Evolutionary conservation across 2,329 filamentous ascomycete genomes (phyloP).

Genomic region (Colletotrichum sp.): DNA sequence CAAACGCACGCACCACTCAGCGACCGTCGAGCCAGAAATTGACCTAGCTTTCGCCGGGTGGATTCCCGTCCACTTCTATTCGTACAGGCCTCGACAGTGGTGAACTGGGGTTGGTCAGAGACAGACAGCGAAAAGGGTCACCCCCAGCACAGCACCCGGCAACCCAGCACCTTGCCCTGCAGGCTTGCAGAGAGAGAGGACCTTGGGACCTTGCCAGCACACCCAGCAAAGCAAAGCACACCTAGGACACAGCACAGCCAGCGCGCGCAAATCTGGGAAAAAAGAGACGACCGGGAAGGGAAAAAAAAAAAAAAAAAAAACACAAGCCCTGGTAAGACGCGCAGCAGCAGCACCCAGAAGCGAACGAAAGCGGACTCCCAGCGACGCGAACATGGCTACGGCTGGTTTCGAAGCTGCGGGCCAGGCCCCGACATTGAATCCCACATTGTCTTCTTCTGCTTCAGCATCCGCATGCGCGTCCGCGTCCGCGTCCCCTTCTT

Average conservation of each 20-base stretch:
- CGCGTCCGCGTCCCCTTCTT: constrained; percentile 15
- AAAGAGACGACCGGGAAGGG: neutral
- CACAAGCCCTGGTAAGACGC: constrained; percentile 6
- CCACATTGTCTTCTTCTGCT: constrained; percentile 18
- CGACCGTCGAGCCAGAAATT: neutral
- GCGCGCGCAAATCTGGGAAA: neutral
- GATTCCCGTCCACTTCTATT: neutral
- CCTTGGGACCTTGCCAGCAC: neutral
- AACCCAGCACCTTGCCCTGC: neutral
- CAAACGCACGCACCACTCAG: constrained; percentile 14
- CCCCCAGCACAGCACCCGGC: neutral
- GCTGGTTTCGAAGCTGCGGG: constrained; percentile 22
- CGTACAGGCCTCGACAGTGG: neutral
- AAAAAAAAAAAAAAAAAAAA: neutral
- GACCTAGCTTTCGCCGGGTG: neutral
- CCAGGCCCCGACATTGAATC: constrained; percentile 18
- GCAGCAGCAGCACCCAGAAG: neutral
- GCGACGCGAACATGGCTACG: constrained; percentile 18
- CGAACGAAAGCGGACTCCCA: constrained; percentile 16
- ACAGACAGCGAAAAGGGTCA: constrained; percentile 1
- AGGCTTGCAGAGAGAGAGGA: neutral
- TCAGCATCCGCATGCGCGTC: constrained; percentile 6
- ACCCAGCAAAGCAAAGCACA: neutral
- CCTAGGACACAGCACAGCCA: neutral
- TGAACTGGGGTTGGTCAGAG: constrained; percentile 14